Evolutionary conservation across 257 asterid genomes (phyloP).

Genomic region (Cynanchum wilfordii): DNA sequence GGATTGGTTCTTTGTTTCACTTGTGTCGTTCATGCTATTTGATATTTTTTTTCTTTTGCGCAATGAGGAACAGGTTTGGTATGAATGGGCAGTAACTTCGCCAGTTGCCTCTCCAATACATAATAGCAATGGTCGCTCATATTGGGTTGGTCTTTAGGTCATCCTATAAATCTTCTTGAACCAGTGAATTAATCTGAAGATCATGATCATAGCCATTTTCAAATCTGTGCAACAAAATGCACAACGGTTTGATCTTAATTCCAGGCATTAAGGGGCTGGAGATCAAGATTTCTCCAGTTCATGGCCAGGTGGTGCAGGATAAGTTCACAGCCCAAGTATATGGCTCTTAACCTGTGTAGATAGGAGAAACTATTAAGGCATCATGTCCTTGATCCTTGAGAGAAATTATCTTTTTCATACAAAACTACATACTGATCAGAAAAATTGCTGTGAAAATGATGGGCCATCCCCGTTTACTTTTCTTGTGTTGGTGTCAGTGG

Average conservation of each 20-base stretch:
- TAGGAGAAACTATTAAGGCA: not conserved
- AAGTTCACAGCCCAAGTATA: not conserved
- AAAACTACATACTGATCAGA: not conserved
- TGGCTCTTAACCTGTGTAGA: not conserved
- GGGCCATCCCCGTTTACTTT: not conserved
- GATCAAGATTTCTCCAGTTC: not conserved
- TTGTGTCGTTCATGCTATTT: not conserved
- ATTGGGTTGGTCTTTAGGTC: conserved; percentile 79
- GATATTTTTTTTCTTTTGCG: not conserved
- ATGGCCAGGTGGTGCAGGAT: not conserved
- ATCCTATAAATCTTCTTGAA: not conserved
- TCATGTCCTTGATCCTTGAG: not conserved
- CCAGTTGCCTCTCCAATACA: conserved; percentile 74
- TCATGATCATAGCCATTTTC: not conserved
- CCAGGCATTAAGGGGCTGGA: not conserved
- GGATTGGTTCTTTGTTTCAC: not conserved
- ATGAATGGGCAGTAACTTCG: conserved; percentile 83
- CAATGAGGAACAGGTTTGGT: conserved; percentile 65
- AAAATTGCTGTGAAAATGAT: not conserved
- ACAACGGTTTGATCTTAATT: too few species aligned
- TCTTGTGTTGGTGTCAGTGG: not conserved
- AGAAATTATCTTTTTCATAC: not conserved
- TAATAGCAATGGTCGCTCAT: conserved; percentile 87
- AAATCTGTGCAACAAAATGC: not conserved
- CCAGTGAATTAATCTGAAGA: too few species aligned